Evolutionary conservation across 148 eudicot species (phyloP).

Genomic region (Pouteria glomerata): DNA sequence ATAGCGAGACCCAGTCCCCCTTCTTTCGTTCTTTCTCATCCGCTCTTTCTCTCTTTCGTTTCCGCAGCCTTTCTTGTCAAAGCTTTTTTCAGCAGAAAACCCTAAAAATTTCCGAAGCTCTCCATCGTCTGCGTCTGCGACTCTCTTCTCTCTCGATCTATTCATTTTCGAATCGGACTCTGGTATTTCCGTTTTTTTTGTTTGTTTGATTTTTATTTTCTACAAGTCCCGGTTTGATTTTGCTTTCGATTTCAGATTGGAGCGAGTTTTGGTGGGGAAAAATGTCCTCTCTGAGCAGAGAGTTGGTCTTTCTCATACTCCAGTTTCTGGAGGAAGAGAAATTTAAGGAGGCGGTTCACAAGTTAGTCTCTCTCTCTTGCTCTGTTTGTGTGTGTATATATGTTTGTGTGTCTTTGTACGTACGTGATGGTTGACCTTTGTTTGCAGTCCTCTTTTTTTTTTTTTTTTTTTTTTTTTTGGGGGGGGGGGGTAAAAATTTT

Average conservation of each 20-base stretch:
- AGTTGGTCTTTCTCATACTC: constrained; percentile 78
- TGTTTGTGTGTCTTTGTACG: not conserved
- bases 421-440: too few species aligned
- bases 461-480: too few species aligned
- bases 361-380: constrained; percentile 20
- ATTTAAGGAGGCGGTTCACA: constrained; percentile 82
- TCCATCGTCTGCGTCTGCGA: constrained; percentile 8
- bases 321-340: constrained; percentile 88
- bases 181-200: not conserved
- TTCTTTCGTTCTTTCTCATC: not conserved
- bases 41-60: not conserved
- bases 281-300: constrained; percentile 89
- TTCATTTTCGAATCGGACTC: constrained; percentile 12
- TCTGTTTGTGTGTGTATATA: not conserved
- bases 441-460: too few species aligned
- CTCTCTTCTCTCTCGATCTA: not conserved
- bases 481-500: too few species aligned
- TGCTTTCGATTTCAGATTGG: constrained; percentile 7
- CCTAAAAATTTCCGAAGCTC: constrained; percentile 39
- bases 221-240: not conserved
- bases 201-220: not conserved
- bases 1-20: constrained; percentile 45
- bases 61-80: constrained; percentile 28
- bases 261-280: constrained; percentile 6
- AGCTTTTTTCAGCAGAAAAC: constrained; percentile 28